Conservation (phyloP, 257 asterid species). For the Solanum stenotomum region DNA sequence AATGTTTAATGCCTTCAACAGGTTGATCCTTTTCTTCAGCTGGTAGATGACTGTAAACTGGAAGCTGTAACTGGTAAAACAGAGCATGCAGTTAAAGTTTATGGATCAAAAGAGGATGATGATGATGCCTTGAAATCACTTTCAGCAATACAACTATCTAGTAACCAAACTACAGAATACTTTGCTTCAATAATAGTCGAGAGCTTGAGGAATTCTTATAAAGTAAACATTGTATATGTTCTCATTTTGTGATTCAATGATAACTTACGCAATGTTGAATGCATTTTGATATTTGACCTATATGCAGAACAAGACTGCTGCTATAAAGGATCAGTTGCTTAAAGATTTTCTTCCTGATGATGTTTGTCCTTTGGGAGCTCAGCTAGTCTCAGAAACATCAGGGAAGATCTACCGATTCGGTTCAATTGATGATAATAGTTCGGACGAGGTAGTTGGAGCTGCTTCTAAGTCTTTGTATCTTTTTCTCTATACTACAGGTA, state of each 20-base stretch:
- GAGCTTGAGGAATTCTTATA: conserved; percentile 28
- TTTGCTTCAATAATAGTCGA: conserved; percentile 52
- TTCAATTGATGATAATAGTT: conserved; percentile 22
- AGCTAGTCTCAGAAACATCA: conserved; percentile 36
- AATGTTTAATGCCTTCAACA: conserved; percentile 20
- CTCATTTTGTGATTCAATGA: not conserved
- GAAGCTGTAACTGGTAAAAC: conserved; percentile 34
- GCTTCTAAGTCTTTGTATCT: conserved; percentile 1
- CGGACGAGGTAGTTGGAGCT: conserved; percentile 31
- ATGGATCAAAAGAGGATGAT: conserved; percentile 74
- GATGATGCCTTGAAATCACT: conserved; percentile 55
- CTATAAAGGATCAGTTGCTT: conserved; percentile 50
- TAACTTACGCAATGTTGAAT: not conserved
- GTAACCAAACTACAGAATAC: conserved; percentile 53
- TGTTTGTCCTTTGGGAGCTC: conserved; percentile 58
- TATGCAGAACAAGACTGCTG: conserved; percentile 42
- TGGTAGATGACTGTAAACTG: conserved; percentile 64
- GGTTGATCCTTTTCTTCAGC: conserved; percentile 68
- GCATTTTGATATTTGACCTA: not conserved
- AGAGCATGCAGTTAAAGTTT: conserved; percentile 21
- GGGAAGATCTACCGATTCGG: conserved; percentile 29
- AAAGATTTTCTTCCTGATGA: conserved; percentile 71
- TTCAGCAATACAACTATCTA: conserved; percentile 28
- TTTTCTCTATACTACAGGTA: not conserved
- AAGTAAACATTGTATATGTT: not conserved